Evolutionary conservation across 164 flowering plant species (phyloP).

Genomic region (Umbellularia californica): DNA sequence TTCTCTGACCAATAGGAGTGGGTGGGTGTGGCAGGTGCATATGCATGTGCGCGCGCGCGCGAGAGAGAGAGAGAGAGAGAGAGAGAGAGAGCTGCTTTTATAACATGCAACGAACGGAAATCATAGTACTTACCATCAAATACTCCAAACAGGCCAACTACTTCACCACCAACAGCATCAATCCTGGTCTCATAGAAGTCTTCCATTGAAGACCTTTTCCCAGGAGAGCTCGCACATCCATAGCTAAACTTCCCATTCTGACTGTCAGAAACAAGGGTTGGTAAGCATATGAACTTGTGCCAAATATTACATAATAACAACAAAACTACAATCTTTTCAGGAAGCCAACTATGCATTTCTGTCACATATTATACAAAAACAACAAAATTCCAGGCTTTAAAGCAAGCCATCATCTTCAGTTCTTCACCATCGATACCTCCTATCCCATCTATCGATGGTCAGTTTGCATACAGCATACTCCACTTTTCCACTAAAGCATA

Average conservation of each 20-base stretch:
- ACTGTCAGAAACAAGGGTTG: slow-evolving; percentile 38
- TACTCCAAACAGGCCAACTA: slow-evolving; percentile 96
- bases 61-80: neutral
- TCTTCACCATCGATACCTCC: neutral
- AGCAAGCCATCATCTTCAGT: neutral
- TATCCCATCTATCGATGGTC: neutral
- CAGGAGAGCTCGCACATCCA: slow-evolving; percentile 97
- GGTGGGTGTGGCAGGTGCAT: neutral
- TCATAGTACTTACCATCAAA: slow-evolving; percentile 66
- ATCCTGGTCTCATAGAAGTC: slow-evolving; percentile 95
- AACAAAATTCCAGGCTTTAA: too few species aligned
- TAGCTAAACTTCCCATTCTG: slow-evolving; percentile 94
- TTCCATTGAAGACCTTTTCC: slow-evolving; percentile 97
- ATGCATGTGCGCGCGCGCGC: neutral
- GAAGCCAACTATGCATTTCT: too few species aligned
- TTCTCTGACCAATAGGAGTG: neutral
- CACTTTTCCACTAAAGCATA: too few species aligned
- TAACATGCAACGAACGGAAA: neutral
- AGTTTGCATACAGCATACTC: too few species aligned
- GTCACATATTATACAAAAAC: too few species aligned
- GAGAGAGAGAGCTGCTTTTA: neutral
- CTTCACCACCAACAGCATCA: slow-evolving; percentile 90
- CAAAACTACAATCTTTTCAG: neutral
- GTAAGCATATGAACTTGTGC: neutral
- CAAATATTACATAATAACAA: neutral